Base-by-base conservation (phyloP, 208 protist genomes). In the Leishmania amazonensis region DNA sequence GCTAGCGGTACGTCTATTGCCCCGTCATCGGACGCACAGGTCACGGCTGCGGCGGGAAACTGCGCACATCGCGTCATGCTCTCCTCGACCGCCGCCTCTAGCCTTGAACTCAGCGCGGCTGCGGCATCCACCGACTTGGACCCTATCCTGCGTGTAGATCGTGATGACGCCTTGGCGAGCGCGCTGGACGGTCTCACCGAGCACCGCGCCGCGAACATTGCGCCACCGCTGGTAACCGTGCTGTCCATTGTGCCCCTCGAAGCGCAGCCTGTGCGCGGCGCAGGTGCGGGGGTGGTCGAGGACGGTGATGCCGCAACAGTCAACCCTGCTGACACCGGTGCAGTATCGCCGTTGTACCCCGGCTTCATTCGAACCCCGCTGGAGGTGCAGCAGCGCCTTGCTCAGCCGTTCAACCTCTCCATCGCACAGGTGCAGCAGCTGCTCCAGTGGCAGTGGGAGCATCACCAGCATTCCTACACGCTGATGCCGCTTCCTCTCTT, bases 391-490 rank as follows among this genome's bases (percentile, higher is more conserved):
- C 86, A 84, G 45, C 85, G 87, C 40, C 67, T 80, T 35, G 80
- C 86, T 24, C 78, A 87, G 58, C 77, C 79, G 75, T 93, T 90
- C 78, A 83, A 91, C 84, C 85, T 93, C n/a, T 87, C 75, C 72
- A 85, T 94, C 19, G 76, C 80, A 3, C 89, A 95, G 60, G 71
- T 94, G 57, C 87, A 94, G 80, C 92, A 94, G 80, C 85, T 95
- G 8, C 73, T 95, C 8, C 90, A 91, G 78, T 95, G 92, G 92
- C 92, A 95, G 78, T 95, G 90, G 88, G 92, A 95, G 81, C 82
- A 93, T 77, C 82, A 94, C 75, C 92, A 95, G 80, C 84, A 89
- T 81, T 83, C 85, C 78, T 94, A 95, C 83, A 90, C 88, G 57
- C 76, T 85, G 31, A 82, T 90, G 35, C 89, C 92, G 5, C 11